These are phyloP conservation scores for Massarina eburnea DNA, from an alignment of 2,329 filamentous ascomycete genomes.

Conservation along the genomic window DNA sequence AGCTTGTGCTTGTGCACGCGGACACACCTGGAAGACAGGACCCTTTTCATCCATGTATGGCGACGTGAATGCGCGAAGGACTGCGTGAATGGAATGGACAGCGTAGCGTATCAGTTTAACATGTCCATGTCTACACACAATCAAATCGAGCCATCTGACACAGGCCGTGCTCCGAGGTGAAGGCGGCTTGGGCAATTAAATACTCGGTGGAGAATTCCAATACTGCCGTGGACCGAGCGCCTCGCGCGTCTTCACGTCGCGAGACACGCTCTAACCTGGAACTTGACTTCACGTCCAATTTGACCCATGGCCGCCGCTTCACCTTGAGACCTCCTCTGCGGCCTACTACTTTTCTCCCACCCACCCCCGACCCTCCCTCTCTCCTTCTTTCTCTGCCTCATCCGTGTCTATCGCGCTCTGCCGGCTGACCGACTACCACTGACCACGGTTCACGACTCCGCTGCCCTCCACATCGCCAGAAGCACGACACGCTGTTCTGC, in stretches of 20 bases:
- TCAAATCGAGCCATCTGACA: too few relatives aligned
- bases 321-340: slow-evolving; percentile 32
- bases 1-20: slow-evolving; percentile 30
- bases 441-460: slow-evolving; percentile 26
- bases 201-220: slow-evolving; percentile 13
- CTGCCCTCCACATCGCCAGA: slow-evolving; percentile 10
- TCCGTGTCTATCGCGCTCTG: slow-evolving; percentile 15
- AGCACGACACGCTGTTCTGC: slow-evolving; percentile 33
- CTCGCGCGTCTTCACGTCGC: slow-evolving; percentile 9
- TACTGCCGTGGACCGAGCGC: slow-evolving; percentile 26
- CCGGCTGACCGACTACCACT: slow-evolving; percentile 23
- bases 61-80: too few relatives aligned
- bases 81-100: too few relatives aligned
- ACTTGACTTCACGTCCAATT: slow-evolving; percentile 9
- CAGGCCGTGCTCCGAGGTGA: background rate
- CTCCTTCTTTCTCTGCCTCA: slow-evolving; percentile 13
- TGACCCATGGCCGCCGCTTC: slow-evolving; percentile 23
- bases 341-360: slow-evolving; percentile 15
- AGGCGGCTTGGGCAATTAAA: slow-evolving; percentile 2
- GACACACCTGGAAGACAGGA: too few relatives aligned
- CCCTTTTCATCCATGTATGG: too few relatives aligned
- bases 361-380: slow-evolving; percentile 12
- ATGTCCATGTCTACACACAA: too few relatives aligned
- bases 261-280: background rate
- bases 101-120: too few relatives aligned